These are phyloP conservation scores for Furcasterigmium furcatum DNA, from an alignment of 2,329 filamentous ascomycete species.

Conservation along the genomic window DNA sequence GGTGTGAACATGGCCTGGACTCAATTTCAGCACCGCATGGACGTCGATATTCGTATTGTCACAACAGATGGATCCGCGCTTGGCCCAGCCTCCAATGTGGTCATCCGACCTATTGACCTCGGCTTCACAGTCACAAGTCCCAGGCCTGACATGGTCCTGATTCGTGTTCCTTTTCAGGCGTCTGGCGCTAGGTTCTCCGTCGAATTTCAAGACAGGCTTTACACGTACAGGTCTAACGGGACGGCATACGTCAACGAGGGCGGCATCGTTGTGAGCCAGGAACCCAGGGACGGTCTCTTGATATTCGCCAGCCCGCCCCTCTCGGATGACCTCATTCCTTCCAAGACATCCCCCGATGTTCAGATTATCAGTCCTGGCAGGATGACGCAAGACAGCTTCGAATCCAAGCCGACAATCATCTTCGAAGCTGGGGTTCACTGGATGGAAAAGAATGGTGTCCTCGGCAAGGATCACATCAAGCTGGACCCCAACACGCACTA, in stretches of 20 bases:
- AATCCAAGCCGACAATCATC: constrained; percentile 15
- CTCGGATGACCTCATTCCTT: constrained; percentile 13
- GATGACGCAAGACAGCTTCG: constrained; percentile 13
- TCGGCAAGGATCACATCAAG: constrained; percentile 16
- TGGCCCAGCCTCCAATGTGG: constrained; percentile 15
- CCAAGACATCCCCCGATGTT: constrained; percentile 8
- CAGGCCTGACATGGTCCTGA: constrained; percentile 15
- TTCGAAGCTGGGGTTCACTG: constrained; percentile 27
- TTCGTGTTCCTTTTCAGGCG: constrained; percentile 19
- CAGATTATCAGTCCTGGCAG: constrained; percentile 17
- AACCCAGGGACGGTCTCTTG: constrained; percentile 23
- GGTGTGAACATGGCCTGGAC: constrained; percentile 30
- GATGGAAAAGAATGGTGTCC: constrained; percentile 13
- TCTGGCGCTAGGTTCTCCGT: constrained; percentile 25
- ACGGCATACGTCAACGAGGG: constrained; percentile 14
- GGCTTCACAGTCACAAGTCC: constrained; percentile 14
- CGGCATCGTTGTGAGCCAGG: constrained; percentile 19
- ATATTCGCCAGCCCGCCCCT: constrained; percentile 26
- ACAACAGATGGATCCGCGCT: constrained; percentile 11
- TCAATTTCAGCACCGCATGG: constrained; percentile 21
- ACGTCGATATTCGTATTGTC: constrained; percentile 19
- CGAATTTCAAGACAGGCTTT: constrained; percentile 25
- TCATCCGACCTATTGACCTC: constrained; percentile 22
- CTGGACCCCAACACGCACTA: constrained; percentile 15
- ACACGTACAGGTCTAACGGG: constrained; percentile 19